Percentiles rank a stretch among this genome's conserved stretches.
Evolutionary conservation across 495 filamentous ascomycete genomes (phyloP).

Genomic region (Xylaria bambusicola): DNA sequence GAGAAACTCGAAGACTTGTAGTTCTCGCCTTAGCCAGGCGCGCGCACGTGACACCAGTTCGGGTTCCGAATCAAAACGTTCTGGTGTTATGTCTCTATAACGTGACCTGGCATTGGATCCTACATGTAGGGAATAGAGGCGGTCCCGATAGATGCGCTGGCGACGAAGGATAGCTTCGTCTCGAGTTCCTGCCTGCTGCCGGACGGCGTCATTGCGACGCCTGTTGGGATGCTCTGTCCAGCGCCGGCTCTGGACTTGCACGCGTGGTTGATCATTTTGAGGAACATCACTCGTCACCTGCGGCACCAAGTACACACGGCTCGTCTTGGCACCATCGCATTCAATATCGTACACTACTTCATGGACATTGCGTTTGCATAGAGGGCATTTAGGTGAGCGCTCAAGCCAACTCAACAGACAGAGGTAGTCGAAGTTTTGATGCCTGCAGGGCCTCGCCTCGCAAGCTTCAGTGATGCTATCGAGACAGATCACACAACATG

Average conservation of each 20-base stretch:
- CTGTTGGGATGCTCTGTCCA: slow-evolving; percentile 15
- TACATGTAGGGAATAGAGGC: slow-evolving; percentile 80
- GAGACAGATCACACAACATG: slow-evolving; percentile 72
- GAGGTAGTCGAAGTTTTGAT: slow-evolving; percentile 79
- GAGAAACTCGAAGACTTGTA: slow-evolving; percentile 84
- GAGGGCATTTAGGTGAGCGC: slow-evolving; percentile 69
- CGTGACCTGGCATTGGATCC: slow-evolving; percentile 78
- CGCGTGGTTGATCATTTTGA: slow-evolving; percentile 8
- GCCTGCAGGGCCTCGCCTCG: slow-evolving; percentile 71
- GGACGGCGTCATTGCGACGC: slow-evolving; percentile 23
- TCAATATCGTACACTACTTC: slow-evolving; percentile 68
- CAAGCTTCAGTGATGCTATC: slow-evolving; percentile 71
- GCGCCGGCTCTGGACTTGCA: slow-evolving; percentile 3
- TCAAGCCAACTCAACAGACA: slow-evolving; percentile 85
- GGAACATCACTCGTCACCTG: slow-evolving; percentile 21
- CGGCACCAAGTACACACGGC: slow-evolving; percentile 47
- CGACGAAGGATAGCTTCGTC: slow-evolving; percentile 67
- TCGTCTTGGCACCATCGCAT: slow-evolving; percentile 49
- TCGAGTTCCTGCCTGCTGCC: slow-evolving; percentile 24
- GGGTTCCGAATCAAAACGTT: slow-evolving; percentile 61
- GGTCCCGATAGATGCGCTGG: slow-evolving; percentile 72
- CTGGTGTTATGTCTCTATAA: slow-evolving; percentile 74
- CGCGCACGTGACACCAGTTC: slow-evolving; percentile 79
- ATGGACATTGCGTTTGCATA: slow-evolving; percentile 71
- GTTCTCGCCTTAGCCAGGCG: slow-evolving; percentile 83